These are phyloP conservation scores for Alternaria arbusti DNA, from an alignment of 2,329 filamentous ascomycete genomes.

Conservation along the genomic window DNA sequence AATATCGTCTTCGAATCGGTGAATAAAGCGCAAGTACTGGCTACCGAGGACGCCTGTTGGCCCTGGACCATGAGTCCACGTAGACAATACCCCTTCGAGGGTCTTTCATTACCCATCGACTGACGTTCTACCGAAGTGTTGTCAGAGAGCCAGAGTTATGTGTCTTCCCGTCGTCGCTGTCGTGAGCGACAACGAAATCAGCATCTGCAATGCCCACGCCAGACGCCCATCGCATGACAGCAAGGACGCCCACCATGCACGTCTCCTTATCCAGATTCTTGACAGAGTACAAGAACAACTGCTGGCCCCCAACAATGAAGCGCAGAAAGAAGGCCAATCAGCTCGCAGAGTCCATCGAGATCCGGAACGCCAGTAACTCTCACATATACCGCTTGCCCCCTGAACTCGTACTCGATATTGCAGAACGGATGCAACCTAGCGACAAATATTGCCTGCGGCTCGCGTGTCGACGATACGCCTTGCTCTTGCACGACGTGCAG, in stretches of 20 bases:
- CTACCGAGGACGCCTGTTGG: neutral
- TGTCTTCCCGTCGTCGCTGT: neutral
- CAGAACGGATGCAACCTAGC: neutral
- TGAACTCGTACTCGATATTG: neutral
- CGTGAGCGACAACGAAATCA: neutral
- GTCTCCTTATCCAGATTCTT: neutral
- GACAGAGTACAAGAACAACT: neutral
- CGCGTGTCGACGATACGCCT: neutral
- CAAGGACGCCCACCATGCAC: neutral
- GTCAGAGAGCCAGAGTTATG: neutral
- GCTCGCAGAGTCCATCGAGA: neutral
- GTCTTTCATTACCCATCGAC: neutral
- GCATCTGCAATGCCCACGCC: neutral
- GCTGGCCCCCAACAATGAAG: neutral
- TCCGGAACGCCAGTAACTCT: neutral
- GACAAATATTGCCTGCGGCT: neutral
- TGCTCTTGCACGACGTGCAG: neutral
- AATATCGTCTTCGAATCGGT: neutral
- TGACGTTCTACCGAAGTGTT: neutral
- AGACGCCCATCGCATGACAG: neutral
- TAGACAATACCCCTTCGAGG: neutral
- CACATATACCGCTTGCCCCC: neutral
- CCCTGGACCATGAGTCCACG: neutral
- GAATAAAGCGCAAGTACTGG: neutral
- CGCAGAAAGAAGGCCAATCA: neutral